A percentile compares a stretch with the other conserved stretches of the same genome.
These are phyloP conservation scores for Candida broadrunensis DNA, from an alignment of 805 yeast genomes.

Conservation along the genomic window DNA sequence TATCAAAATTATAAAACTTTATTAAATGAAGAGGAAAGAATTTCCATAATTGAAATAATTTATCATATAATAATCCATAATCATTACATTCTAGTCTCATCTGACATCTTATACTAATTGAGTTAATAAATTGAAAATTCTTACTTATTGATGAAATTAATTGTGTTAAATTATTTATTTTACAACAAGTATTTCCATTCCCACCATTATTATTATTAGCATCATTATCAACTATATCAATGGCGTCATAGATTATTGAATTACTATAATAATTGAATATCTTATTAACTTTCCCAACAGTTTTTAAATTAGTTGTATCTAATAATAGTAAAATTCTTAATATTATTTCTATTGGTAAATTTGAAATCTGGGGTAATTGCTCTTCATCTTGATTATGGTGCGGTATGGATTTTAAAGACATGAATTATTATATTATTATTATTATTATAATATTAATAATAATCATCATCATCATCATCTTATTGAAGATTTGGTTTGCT, in stretches of 20 bases:
- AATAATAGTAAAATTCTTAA: not conserved
- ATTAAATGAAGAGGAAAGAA: not conserved
- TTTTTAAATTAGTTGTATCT: not conserved
- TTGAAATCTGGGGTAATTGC: conserved; percentile 1
- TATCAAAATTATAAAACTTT: not conserved
- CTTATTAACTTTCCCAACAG: not conserved
- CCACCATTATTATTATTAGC: not conserved
- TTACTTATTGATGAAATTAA: not conserved
- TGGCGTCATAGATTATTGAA: not conserved
- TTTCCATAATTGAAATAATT: not conserved
- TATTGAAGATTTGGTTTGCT: too few relatives aligned
- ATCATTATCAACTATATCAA: not conserved
- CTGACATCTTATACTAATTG: not conserved
- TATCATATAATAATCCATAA: not conserved
- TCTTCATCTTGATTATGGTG: too few relatives aligned
- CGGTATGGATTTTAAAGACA: too few relatives aligned
- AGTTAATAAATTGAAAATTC: not conserved
- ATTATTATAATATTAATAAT: too few relatives aligned
- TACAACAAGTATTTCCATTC: not conserved
- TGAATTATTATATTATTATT: too few relatives aligned
- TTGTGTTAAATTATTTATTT: not conserved
- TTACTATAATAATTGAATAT: not conserved
- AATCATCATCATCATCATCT: too few relatives aligned
- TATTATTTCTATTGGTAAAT: not conserved
- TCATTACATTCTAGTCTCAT: not conserved